These are phyloP conservation scores for Durusdinium trenchii DNA, from an alignment of 73 alveolate species.

Conservation along the genomic window DNA sequence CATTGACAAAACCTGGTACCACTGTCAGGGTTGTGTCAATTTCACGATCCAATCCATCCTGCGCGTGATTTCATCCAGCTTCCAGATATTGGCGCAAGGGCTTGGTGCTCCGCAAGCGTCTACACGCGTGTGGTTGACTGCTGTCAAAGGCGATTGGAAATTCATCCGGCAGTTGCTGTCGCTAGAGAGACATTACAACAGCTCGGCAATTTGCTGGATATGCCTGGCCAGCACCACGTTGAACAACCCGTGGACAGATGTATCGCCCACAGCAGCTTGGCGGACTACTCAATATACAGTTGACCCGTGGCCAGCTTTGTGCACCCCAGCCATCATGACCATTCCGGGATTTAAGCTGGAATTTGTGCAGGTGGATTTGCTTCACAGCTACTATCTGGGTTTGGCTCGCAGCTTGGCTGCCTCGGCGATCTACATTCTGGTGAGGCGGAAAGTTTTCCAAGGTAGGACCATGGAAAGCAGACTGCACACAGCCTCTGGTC, in stretches of 20 bases:
- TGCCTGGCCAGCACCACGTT: not conserved
- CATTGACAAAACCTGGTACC: not conserved
- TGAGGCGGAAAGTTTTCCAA: not conserved
- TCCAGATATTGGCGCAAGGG: not conserved
- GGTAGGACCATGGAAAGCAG: not conserved
- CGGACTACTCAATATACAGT: not conserved
- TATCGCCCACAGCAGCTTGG: not conserved
- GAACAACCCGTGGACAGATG: not conserved
- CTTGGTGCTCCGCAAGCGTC: not conserved
- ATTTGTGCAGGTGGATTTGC: not conserved
- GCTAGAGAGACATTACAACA: not conserved
- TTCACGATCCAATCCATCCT: not conserved
- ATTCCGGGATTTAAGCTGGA: not conserved
- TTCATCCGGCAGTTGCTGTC: not conserved
- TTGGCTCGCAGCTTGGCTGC: not conserved
- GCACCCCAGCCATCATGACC: not conserved
- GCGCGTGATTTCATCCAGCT: not conserved
- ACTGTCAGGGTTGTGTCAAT: not conserved
- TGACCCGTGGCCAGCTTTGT: not conserved
- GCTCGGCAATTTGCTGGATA: not conserved
- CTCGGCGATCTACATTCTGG: not conserved
- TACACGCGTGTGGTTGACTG: not conserved
- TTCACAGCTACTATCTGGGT: not conserved
- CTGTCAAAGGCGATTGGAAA: not conserved
- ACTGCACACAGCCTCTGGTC: not conserved